Percentiles rank a stretch among this genome's conserved stretches.
Evolutionary conservation across 495 filamentous ascomycete genomes (phyloP).

Genomic region (Stereocaulon alpinum): DNA sequence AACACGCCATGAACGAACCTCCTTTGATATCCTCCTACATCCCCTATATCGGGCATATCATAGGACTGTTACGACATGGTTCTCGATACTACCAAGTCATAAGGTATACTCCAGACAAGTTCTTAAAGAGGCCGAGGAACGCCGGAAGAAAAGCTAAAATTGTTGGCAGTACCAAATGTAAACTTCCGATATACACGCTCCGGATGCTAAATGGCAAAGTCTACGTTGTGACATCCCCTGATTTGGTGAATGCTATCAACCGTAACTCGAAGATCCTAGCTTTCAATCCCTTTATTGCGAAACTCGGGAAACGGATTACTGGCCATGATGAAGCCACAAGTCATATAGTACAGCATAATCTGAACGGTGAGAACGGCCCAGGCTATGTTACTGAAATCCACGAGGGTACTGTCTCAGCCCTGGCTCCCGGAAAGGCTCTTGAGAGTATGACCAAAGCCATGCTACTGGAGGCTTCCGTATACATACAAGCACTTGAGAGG

Average conservation of each 20-base stretch:
- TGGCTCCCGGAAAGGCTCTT: conserved; percentile 11
- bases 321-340: conserved; percentile 8
- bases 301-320: conserved; percentile 18
- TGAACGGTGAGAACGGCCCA: conserved; percentile 15
- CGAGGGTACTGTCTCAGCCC: conserved; percentile 1
- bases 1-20: conserved; percentile 35
- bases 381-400: conserved; percentile 14
- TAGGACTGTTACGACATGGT: conserved; percentile 32
- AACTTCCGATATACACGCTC: conserved; percentile 32
- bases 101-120: not conserved
- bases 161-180: conserved; percentile 3
- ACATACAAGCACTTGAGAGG: not conserved
- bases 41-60: conserved; percentile 36
- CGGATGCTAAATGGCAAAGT: conserved; percentile 30
- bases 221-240: conserved; percentile 36
- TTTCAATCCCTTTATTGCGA: conserved; percentile 31
- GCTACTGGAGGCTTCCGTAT: not conserved
- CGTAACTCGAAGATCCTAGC: conserved; percentile 30
- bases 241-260: conserved; percentile 31
- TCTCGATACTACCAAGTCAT: conserved; percentile 26
- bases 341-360: conserved; percentile 10
- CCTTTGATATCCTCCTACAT: conserved; percentile 29
- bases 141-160: not conserved
- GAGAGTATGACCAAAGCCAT: conserved; percentile 11
- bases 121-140: not conserved